Evolutionary conservation across 177 flowering plant species (phyloP), one percentile per base, ranked within the genome.

Genomic region (Vitis hybrid): DNA sequence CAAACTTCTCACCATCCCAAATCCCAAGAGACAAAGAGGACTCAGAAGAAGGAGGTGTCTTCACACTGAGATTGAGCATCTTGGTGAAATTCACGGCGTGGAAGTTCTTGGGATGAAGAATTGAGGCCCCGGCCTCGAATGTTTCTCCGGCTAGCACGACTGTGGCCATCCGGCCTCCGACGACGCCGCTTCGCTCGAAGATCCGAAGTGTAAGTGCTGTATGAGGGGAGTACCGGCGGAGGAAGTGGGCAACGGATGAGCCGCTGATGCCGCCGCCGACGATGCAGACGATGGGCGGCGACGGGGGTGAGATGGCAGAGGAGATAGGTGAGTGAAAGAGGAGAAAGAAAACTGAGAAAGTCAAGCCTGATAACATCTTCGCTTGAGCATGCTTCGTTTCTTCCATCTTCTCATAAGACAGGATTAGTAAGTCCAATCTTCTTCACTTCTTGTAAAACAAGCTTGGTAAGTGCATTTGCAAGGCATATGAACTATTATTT

Each of bases 161-260:
- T 8, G 86, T 89, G 49, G 92, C 89, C 91, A 85, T 90, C n/a
- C 99, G 89, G 12, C 99, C 99, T 0, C 99, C 98, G 60, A 89
- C 91, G 71, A 81, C 68, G 71, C 52, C 73, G 74, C 79, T 70
- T 3, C 88, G 88, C 80, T 95, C 99, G 79, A 95, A 91, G 30
- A 95, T 66, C 2, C 49, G 78, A 78, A 93, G 4, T 32, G 35
- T 16, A 12, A 32, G 16, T 2, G 32, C 49, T n/a, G 72, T n/a
- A 6, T 55, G 12, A 19, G 82, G 2, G 19, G 92, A 84, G 82
- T 89, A 82, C 6, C 51, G 71, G 60, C 92, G 90, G 84, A 95
- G 92, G 83, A 95, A 93, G 74, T 93, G 91, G 35, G 97, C 86
- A 35, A 85, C 74, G 9, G 98, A 89, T 62, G 98, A 81, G 63